Percentiles rank a stretch among this genome's conserved stretches.
Evolutionary conservation across 257 asterid species (phyloP).

Genomic region (Agastache rugosa): DNA sequence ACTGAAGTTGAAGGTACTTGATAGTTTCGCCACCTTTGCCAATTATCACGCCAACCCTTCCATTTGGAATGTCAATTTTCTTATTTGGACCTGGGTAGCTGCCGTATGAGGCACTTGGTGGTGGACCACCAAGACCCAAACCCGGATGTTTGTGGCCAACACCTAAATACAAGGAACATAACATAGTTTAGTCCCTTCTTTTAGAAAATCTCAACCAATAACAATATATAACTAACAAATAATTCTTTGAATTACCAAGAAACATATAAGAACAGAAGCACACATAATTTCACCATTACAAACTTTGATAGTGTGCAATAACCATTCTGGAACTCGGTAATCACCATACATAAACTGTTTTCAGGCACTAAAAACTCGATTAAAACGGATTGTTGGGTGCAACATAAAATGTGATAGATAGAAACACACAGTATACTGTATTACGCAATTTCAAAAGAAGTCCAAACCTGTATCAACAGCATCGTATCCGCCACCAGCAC

Average conservation of each 20-base stretch:
- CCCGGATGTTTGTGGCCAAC: slow-evolving; percentile 47
- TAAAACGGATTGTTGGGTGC: background rate
- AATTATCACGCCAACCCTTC: slow-evolving; percentile 88
- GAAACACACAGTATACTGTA: background rate
- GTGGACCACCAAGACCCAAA: slow-evolving; percentile 46
- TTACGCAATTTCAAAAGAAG: background rate
- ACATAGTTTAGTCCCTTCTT: background rate
- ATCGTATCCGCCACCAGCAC: slow-evolving; percentile 60
- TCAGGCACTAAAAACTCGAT: background rate
- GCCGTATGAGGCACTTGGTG: slow-evolving; percentile 51
- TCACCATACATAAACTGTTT: background rate
- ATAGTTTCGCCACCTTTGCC: slow-evolving; percentile 96
- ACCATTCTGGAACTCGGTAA: background rate
- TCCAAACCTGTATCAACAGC: slow-evolving; percentile 49
- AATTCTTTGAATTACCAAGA: background rate
- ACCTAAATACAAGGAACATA: slow-evolving; percentile 39
- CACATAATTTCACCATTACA: slow-evolving; percentile 2
- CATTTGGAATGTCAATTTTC: slow-evolving; percentile 83
- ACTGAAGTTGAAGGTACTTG: slow-evolving; percentile 75
- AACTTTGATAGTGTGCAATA: background rate
- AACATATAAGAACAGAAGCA: background rate
- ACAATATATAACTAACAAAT: background rate
- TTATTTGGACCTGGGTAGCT: slow-evolving; percentile 59
- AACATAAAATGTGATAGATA: background rate
- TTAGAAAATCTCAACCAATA: background rate